Base-by-base conservation (phyloP, 2,329 filamentous ascomycete species). In the Aspergillus transmontanensis region DNA sequence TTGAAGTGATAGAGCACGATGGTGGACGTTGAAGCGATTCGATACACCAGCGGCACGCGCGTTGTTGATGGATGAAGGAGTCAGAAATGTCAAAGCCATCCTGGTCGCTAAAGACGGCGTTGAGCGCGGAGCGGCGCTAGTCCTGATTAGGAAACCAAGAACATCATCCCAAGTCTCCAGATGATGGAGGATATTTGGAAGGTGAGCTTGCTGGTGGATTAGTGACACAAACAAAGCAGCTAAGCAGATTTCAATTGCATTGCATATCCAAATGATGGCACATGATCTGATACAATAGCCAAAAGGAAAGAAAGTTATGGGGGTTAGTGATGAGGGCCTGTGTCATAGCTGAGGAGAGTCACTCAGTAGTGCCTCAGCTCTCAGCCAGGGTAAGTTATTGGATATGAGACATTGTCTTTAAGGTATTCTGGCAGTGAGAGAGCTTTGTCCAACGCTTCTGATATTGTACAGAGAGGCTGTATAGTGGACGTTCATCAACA, bases 11-110 rank as follows among this genome's bases (percentile, higher is more conserved):
- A 61, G 56, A 55, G 61, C 53, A 66, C 59, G 65, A 70, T 68
- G 66, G 70, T 70, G 69, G 72, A 71, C 64, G 74, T 69, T 70
- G 63, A 69, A 64, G 63, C 63, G 71, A 73, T 75, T 69, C 57
- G 68, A 69, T 69, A 66, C 60, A 69, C 61, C 64, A 62, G 57
- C 70, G 67, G 68, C 66, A 73, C 72, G 73, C 76, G 76, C 72
- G 76, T 79, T 78, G 76, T 79, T 79, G 77, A 78, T 78, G 77
- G 76, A 75, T 76, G 75, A 74, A 77, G 75, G 75, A 77, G 74
- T 74, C 66, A 76, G 75, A 76, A 78, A 76, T 76, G 75, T 73
- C 68, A 67, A 71, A 73, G 69, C 68, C 73, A 71, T 74, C 69
- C 68, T 70, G 67, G 72, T 75, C 75, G 74, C 74, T 77, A 76